Conservation (phyloP, 2,329 filamentous ascomycete species). For the Sphaerulina musiva region DNA sequence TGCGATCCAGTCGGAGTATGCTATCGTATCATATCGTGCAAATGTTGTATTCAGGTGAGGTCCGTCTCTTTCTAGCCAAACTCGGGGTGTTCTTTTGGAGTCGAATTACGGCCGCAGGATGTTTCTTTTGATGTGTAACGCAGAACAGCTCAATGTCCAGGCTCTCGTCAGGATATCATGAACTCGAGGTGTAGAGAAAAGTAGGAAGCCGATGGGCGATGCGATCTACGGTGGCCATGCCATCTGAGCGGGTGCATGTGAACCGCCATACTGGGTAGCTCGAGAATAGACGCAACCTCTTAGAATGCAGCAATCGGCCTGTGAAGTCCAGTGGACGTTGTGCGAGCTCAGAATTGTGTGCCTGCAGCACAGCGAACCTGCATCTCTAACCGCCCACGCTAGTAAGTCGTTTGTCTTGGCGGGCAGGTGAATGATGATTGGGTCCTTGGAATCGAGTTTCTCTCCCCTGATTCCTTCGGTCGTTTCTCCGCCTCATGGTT, state of each 20-base stretch:
- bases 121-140: background rate
- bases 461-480: background rate
- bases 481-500: background rate
- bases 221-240: slow-evolving; percentile 9
- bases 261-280: slow-evolving; percentile 8
- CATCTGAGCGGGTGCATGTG: slow-evolving; percentile 13
- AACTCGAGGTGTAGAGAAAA: background rate
- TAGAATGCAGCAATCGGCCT: slow-evolving; percentile 10
- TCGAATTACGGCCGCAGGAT: background rate
- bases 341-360: slow-evolving; percentile 15
- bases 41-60: background rate
- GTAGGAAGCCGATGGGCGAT: slow-evolving; percentile 6
- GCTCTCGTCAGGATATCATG: background rate
- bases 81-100: background rate
- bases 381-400: slow-evolving; percentile 20
- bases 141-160: background rate
- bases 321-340: slow-evolving; percentile 12
- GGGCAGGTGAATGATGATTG: slow-evolving; percentile 11
- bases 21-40: slow-evolving; percentile 6
- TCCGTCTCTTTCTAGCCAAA: background rate
- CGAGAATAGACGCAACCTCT: slow-evolving; percentile 15
- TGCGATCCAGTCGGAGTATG: background rate
- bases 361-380: slow-evolving; percentile 15
- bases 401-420: slow-evolving; percentile 13
- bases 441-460: background rate